Conservation (phyloP, 163 green algal genomes). For the Picocystis sp. region DNA sequence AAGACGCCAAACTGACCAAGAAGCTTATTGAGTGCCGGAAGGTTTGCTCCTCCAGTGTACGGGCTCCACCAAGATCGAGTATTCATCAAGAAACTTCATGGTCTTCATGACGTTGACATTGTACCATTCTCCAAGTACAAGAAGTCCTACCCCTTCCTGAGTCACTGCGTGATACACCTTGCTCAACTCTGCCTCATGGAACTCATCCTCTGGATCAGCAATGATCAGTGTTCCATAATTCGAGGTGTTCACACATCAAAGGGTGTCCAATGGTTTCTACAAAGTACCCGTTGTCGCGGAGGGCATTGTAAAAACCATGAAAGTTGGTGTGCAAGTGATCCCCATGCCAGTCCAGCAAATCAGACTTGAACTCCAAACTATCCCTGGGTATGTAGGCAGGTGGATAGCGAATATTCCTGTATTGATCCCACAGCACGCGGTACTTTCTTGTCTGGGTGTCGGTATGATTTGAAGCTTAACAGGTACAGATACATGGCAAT, state of each 20-base stretch:
- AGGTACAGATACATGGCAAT: conserved; percentile 11
- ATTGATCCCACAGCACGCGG: conserved; percentile 87
- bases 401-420: conserved; percentile 87
- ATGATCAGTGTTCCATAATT: conserved; percentile 73
- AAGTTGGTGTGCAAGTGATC: conserved; percentile 97
- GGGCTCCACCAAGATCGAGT: conserved; percentile 51
- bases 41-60: conserved; percentile 63
- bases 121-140: conserved; percentile 96
- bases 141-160: conserved; percentile 39
- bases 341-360: conserved; percentile 91
- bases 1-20: conserved; percentile 56
- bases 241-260: conserved; percentile 77
- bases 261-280: conserved; percentile 68
- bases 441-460: conserved; percentile 27
- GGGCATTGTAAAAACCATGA: conserved; percentile 57
- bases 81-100: conserved; percentile 97
- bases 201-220: conserved; percentile 91
- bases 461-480: conserved; percentile 16
- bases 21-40: conserved; percentile 92
- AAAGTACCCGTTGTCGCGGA: conserved; percentile 27
- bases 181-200: conserved; percentile 52
- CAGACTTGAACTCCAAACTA: conserved; percentile 45
- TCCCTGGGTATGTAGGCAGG: conserved; percentile 84
- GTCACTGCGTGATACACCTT: conserved; percentile 50
- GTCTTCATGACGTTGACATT: conserved; percentile 53